Conservation (phyloP, 495 filamentous ascomycete genomes). For the Hypoxylon fuscum region DNA sequence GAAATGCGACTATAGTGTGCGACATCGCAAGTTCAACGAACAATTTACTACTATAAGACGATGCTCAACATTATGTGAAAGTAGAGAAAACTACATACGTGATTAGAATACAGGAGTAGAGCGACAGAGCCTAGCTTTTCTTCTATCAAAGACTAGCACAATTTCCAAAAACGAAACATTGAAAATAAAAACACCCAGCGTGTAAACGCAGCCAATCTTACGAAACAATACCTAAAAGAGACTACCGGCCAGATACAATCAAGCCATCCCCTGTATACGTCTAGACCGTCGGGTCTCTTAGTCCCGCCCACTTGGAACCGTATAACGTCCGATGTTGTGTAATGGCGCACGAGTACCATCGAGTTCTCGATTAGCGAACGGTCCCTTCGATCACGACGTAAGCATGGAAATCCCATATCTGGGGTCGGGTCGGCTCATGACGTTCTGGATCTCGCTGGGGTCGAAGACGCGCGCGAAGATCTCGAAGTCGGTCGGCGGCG, state of each 20-base stretch:
- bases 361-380: background rate
- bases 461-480: conserved; percentile 56
- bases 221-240: background rate
- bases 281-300: conserved; percentile 37
- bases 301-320: conserved; percentile 34
- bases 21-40: too few relatives aligned
- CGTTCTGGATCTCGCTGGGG: conserved; percentile 49
- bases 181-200: too few relatives aligned
- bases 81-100: too few relatives aligned
- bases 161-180: too few relatives aligned
- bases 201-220: too few relatives aligned
- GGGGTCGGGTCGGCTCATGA: conserved; percentile 55
- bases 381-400: conserved; percentile 30
- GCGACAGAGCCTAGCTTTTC: too few relatives aligned
- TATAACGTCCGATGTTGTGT: conserved; percentile 40
- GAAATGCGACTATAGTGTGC: too few relatives aligned
- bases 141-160: too few relatives aligned
- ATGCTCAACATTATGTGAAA: too few relatives aligned
- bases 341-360: conserved; percentile 36
- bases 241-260: background rate
- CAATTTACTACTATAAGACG: too few relatives aligned
- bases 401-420: conserved; percentile 58
- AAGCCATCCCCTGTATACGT: conserved; percentile 10
- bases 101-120: too few relatives aligned
- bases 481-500: conserved; percentile 51